Conservation (phyloP, 257 asterid genomes). For the Nemophila menziesii region DNA sequence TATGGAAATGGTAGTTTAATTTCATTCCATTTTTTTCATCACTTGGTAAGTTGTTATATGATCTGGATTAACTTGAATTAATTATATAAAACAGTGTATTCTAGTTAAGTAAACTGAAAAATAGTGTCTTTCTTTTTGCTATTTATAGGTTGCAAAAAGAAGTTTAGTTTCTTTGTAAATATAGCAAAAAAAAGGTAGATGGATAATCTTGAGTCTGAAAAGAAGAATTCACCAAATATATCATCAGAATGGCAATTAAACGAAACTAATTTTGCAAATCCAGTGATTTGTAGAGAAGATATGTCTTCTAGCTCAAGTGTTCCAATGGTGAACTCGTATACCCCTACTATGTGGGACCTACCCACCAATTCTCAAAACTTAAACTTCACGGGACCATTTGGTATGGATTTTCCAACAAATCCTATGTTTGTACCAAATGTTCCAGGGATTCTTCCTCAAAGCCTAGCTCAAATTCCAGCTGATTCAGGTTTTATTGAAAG, state of each 20-base stretch:
- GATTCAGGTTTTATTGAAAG: conserved; percentile 80
- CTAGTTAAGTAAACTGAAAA: not conserved
- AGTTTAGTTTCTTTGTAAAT: not conserved
- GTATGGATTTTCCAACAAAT: conserved; percentile 30
- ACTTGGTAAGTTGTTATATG: not conserved
- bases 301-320: conserved; percentile 33
- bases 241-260: conserved; percentile 59
- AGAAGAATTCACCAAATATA: conserved; percentile 29
- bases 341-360: conserved; percentile 58
- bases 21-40: conserved; percentile 1
- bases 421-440: conserved; percentile 41
- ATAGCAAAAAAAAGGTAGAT: conserved; percentile 11
- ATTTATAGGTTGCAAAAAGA: conserved; percentile 14
- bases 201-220: conserved; percentile 37
- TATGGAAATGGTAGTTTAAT: conserved; percentile 10
- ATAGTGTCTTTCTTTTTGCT: conserved; percentile 5
- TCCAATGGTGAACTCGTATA: conserved; percentile 37
- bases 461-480: conserved; percentile 62
- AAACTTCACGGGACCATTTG: conserved; percentile 24
- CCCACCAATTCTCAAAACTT: conserved; percentile 28
- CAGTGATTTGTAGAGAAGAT: conserved; percentile 19
- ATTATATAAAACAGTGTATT: not conserved
- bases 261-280: conserved; percentile 28
- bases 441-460: conserved; percentile 47
- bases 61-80: conserved; percentile 2